These are phyloP conservation scores for Populus hybrid DNA, from an alignment of 441 rosid genomes.

Conservation along the genomic window DNA sequence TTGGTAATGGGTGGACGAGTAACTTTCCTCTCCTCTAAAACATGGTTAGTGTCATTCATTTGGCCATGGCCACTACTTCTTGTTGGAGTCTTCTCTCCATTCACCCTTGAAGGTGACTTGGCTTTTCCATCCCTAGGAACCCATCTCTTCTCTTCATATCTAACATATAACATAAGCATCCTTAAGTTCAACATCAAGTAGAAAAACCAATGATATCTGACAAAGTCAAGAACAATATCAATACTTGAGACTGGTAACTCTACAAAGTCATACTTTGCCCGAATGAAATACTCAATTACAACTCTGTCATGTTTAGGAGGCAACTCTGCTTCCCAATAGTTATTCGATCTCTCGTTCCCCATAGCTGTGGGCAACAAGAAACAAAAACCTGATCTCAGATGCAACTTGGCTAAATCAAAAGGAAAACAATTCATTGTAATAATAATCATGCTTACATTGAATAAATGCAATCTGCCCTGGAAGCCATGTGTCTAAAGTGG, in stretches of 20 bases:
- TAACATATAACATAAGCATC: slow-evolving; percentile 15
- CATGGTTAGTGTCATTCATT: slow-evolving; percentile 18
- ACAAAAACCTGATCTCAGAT: neutral
- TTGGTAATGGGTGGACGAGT: slow-evolving; percentile 13
- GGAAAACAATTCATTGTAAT: slow-evolving; percentile 9
- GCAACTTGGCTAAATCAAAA: neutral
- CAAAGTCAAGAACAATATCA: slow-evolving; percentile 17
- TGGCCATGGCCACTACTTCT: slow-evolving; percentile 16
- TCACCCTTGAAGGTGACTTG: slow-evolving; percentile 30
- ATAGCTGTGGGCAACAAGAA: slow-evolving; percentile 51
- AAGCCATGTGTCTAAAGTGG: slow-evolving; percentile 98
- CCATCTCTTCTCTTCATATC: slow-evolving; percentile 69
- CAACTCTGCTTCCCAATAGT: slow-evolving; percentile 98
- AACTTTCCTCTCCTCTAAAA: slow-evolving; percentile 25
- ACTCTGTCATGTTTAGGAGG: slow-evolving; percentile 91
- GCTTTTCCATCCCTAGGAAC: slow-evolving; percentile 37
- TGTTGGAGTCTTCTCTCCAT: slow-evolving; percentile 26
- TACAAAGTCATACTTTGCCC: slow-evolving; percentile 65
- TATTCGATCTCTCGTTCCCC: slow-evolving; percentile 94
- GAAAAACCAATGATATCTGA: slow-evolving; percentile 1
- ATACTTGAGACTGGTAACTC: slow-evolving; percentile 20
- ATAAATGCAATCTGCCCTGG: slow-evolving; percentile 97
- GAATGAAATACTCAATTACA: slow-evolving; percentile 93
- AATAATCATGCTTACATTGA: slow-evolving; percentile 57
- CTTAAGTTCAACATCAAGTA: slow-evolving; percentile 10